Evolutionary conservation across 495 filamentous ascomycete species (phyloP).

Genomic region (Echria macrotheca): DNA sequence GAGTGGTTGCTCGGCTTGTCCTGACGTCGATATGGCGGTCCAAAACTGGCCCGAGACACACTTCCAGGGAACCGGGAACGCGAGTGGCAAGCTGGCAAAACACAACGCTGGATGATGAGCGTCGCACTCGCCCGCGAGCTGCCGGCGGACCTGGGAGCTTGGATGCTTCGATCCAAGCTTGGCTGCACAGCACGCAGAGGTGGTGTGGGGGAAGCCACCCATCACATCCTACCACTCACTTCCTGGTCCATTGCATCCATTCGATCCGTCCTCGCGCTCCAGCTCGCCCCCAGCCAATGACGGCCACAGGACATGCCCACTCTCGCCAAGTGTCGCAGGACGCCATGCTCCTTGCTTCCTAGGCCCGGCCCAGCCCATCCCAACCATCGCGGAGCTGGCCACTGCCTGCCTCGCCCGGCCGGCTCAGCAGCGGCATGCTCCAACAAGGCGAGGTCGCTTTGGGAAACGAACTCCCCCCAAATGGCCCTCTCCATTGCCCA

Average conservation of each 20-base stretch:
- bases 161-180: too few relatives aligned
- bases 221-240: neutral
- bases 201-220: neutral
- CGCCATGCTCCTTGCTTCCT: slow-evolving; percentile 14
- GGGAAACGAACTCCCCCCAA: slow-evolving; percentile 6
- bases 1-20: neutral
- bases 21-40: neutral
- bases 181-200: too few relatives aligned
- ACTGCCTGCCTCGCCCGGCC: slow-evolving; percentile 1
- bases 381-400: slow-evolving; percentile 8
- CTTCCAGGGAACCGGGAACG: slow-evolving; percentile 1
- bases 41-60: neutral
- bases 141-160: too few relatives aligned
- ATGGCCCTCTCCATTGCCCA: slow-evolving; percentile 15
- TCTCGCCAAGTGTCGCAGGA: slow-evolving; percentile 14
- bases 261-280: neutral
- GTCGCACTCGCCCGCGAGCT: too few relatives aligned
- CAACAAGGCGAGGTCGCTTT: slow-evolving; percentile 3
- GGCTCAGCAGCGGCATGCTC: slow-evolving; percentile 4
- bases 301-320: slow-evolving; percentile 4
- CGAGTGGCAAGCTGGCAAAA: neutral
- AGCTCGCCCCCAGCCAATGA: slow-evolving; percentile 9
- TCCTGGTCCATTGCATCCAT: neutral
- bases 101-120: too few relatives aligned
- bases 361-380: slow-evolving; percentile 9